Conservation (phyloP, 2,329 filamentous ascomycete species). For the Aspergillus melleus region DNA sequence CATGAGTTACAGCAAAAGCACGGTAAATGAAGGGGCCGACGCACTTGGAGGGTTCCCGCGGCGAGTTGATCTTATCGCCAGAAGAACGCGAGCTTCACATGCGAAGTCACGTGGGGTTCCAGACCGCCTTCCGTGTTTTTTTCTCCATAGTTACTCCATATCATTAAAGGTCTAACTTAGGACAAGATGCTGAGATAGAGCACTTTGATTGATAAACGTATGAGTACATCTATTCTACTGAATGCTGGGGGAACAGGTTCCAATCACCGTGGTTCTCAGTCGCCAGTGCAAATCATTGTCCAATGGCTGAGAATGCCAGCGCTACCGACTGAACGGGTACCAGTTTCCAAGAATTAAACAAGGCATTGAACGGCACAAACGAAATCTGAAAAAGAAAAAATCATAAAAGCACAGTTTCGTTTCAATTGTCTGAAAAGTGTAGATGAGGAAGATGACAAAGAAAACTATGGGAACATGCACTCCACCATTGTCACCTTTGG, state of each 20-base stretch:
- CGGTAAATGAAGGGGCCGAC: not conserved
- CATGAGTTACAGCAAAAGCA: constrained; percentile 18
- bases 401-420: constrained; percentile 13
- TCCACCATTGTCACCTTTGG: not conserved
- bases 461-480: not conserved
- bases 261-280: not conserved
- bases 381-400: constrained; percentile 6
- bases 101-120: constrained; percentile 7
- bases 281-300: constrained; percentile 6
- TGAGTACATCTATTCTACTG: constrained; percentile 39
- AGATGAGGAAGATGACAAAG: not conserved
- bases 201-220: constrained; percentile 22
- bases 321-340: constrained; percentile 4
- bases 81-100: constrained; percentile 4
- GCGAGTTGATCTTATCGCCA: not conserved
- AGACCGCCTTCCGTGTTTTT: not conserved
- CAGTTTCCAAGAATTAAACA: constrained; percentile 6
- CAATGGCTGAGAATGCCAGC: constrained; percentile 7
- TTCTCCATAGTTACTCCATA: not conserved
- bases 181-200: not conserved
- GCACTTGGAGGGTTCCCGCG: not conserved
- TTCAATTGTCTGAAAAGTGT: not conserved
- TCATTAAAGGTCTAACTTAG: too few relatives aligned
- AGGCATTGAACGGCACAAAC: constrained; percentile 11
- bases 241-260: constrained; percentile 21